Conservation (phyloP, 208 protist genomes). For the Wallacemonas collosoma region DNA sequence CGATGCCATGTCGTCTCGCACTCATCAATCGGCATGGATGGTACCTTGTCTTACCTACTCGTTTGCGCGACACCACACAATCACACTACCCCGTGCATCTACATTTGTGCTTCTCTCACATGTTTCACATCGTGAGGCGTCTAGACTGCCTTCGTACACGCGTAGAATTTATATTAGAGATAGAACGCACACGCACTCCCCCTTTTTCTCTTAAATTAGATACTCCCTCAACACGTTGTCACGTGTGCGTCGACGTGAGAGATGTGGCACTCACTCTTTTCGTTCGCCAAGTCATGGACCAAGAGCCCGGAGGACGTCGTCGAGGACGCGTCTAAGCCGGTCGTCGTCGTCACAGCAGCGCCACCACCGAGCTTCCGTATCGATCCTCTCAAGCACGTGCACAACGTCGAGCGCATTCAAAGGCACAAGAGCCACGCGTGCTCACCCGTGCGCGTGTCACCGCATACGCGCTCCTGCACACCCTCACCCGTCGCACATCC, state of each 20-base stretch:
- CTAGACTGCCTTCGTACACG: no score
- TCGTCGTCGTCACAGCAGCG: slow-evolving; percentile 1
- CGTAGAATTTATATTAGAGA: no score
- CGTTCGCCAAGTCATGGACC: slow-evolving; percentile 5
- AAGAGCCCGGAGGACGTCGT: neutral
- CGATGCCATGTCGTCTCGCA: no score
- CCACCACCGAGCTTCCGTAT: slow-evolving; percentile 7
- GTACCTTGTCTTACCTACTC: no score
- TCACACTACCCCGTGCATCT: neutral
- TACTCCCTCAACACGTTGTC: neutral
- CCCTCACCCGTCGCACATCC: neutral
- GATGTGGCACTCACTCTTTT: slow-evolving; percentile 5
- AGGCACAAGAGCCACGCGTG: neutral
- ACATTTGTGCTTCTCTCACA: neutral
- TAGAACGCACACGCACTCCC: neutral
- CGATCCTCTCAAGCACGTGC: neutral
- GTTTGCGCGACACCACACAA: no score
- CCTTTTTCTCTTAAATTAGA: neutral
- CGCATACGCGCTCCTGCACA: neutral
- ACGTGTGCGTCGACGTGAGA: neutral
- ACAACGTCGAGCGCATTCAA: no score
- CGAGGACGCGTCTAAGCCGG: neutral
- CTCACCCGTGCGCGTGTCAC: neutral
- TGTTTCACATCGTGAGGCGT: no score
- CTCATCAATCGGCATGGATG: no score